Conservation (phyloP, 345 rosid species). For the Melastoma malabathricum region DNA sequence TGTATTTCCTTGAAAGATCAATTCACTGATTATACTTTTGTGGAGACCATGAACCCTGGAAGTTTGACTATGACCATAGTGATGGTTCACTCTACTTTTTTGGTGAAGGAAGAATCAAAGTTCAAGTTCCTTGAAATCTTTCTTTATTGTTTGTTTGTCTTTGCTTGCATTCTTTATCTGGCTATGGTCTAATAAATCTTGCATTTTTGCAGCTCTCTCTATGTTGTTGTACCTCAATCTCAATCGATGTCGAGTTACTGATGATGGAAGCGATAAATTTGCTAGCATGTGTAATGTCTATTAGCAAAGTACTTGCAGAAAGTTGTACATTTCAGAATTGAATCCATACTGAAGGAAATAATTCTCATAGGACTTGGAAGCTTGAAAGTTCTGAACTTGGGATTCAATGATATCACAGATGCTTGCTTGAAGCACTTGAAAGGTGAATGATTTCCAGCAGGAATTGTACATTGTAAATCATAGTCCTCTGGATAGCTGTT, state of each 20-base stretch:
- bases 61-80: background rate
- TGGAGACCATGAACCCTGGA: too few species aligned
- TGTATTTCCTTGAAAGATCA: too few species aligned
- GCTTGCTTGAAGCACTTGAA: slow-evolving; percentile 65
- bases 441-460: slow-evolving; percentile 24
- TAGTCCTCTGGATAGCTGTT: background rate
- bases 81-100: background rate
- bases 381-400: slow-evolving; percentile 67
- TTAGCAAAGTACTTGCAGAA: background rate
- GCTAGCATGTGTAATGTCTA: slow-evolving; percentile 35
- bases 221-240: slow-evolving; percentile 57
- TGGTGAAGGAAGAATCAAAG: background rate
- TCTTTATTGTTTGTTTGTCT: too few species aligned
- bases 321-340: too few species aligned
- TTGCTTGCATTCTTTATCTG: too few species aligned
- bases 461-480: too few species aligned
- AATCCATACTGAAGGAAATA: background rate
- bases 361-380: slow-evolving; percentile 36
- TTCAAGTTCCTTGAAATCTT: too few species aligned
- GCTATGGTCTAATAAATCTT: background rate
- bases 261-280: slow-evolving; percentile 67
- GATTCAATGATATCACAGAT: slow-evolving; percentile 69
- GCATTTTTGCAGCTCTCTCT: slow-evolving; percentile 34
- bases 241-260: slow-evolving; percentile 57
- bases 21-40: too few species aligned